These are phyloP conservation scores for Escovopsis sp. DNA, from an alignment of 2,329 filamentous ascomycete species.

Conservation along the genomic window DNA sequence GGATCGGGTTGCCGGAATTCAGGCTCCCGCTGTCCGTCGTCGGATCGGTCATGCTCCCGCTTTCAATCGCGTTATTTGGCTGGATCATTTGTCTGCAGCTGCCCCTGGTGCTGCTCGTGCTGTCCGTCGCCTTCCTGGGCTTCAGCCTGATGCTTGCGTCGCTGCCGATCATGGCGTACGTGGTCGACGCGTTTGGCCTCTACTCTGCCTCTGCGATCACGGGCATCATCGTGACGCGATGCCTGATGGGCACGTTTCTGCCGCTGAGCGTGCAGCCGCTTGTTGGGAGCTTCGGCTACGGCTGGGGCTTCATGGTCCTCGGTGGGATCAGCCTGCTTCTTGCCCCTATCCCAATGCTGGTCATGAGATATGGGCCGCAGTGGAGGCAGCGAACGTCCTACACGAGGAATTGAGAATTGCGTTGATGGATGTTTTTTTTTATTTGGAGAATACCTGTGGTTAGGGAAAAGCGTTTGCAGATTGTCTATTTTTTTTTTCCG, in stretches of 20 bases:
- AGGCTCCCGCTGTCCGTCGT: conserved; percentile 37
- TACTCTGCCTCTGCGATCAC: conserved; percentile 44
- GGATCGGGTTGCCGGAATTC: conserved; percentile 34
- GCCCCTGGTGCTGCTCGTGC: conserved; percentile 28
- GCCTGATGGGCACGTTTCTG: conserved; percentile 41
- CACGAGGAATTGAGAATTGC: background rate
- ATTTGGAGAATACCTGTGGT: too few species aligned
- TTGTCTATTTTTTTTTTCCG: too few species aligned
- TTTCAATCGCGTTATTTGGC: conserved; percentile 32
- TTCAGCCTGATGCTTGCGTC: conserved; percentile 29
- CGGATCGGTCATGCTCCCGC: conserved; percentile 30
- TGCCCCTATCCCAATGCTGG: conserved; percentile 34
- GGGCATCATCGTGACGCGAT: conserved; percentile 38
- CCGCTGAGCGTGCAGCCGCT: conserved; percentile 36
- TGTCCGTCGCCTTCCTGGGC: conserved; percentile 30
- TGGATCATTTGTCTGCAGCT: conserved; percentile 32
- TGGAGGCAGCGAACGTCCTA: conserved; percentile 28
- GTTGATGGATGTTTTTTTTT: too few species aligned
- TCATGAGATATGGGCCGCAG: conserved; percentile 33
- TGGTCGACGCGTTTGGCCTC: conserved; percentile 41
- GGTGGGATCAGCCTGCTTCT: conserved; percentile 26
- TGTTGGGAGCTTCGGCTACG: conserved; percentile 33
- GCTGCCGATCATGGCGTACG: conserved; percentile 38
- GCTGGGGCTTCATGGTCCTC: conserved; percentile 33
- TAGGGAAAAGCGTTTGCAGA: too few species aligned